Base-by-base conservation (phyloP, 345 rosid species). In the Linum usitatissimum region DNA sequence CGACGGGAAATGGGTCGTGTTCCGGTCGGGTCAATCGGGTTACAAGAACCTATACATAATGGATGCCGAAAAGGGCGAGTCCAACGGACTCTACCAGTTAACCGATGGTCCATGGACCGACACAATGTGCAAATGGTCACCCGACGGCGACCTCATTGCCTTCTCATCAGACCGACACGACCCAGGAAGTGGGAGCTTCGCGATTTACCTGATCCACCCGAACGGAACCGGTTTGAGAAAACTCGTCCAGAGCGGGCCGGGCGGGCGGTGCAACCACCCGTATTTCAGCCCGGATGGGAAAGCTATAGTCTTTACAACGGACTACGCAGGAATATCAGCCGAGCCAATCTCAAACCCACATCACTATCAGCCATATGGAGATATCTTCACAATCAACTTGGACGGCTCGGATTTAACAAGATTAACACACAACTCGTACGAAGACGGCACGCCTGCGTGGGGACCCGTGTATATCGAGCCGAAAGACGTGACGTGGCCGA, bases 391-490 rank as follows among this genome's bases (percentile, higher is more conserved):
- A 0, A 55, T 91, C 3, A 81, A 78, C 65, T 62, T 88, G 70
- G 97, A 91, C 55, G 94, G 97, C 21, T 78, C 94, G 31, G 77
- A 72, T 70, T 67, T 88, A 64, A 86, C 70, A 82, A 84, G 97
- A 66, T 60, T 81, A 69, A 88, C 96, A 3, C 94, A 86, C 36
- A 91, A 91, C 59, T 84, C 90, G 0, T 91, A 71, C 28, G 97
- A 91, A 70, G 97, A 91, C 78, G 97, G 97, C 59, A 88, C 96
- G 34, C 94, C 97, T 0, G 75, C 80, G 0, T 91, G 96, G 96
- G 82, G 83, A 6, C 88, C 88, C 1, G 51, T 63, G 13, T 81
- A 69, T 39, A 80, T 88, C 0, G 45, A 56, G 57, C 88, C 97
- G 2, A 60, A 20, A 1, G 81, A 91, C 5, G 85, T 86, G 68